These are phyloP conservation scores for Oryza nivara DNA, from an alignment of 176 grass and related monocot species.

Conservation along the genomic window DNA sequence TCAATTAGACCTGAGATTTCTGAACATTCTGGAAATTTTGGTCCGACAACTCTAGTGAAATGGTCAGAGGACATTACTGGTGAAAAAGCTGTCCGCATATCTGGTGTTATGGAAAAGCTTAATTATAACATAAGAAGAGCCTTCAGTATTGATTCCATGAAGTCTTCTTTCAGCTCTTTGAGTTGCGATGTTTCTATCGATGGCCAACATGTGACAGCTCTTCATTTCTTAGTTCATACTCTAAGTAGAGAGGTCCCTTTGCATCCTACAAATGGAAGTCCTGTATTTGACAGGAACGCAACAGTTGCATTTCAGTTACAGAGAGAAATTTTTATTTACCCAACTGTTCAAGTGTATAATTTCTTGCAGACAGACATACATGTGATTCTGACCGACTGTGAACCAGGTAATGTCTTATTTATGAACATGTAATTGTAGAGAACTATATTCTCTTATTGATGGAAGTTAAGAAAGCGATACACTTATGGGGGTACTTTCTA, in stretches of 20 bases:
- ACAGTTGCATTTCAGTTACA: slow-evolving; percentile 65
- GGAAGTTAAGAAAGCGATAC: slow-evolving; percentile 36
- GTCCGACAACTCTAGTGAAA: slow-evolving; percentile 42
- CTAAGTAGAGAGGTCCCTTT: slow-evolving; percentile 78
- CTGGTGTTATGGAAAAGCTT: slow-evolving; percentile 73
- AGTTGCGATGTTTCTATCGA: slow-evolving; percentile 64
- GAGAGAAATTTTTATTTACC: slow-evolving; percentile 84
- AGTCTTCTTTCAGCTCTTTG: slow-evolving; percentile 79
- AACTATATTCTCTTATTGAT: slow-evolving; percentile 31
- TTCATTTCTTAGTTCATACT: slow-evolving; percentile 82
- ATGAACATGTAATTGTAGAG: slow-evolving; percentile 28
- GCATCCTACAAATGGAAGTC: slow-evolving; percentile 51
- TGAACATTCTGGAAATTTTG: slow-evolving; percentile 44
- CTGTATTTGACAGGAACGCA: slow-evolving; percentile 49
- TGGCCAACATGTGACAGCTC: slow-evolving; percentile 53
- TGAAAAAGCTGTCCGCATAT: slow-evolving; percentile 59
- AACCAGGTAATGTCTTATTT: slow-evolving; percentile 54
- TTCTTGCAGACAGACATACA: slow-evolving; percentile 74
- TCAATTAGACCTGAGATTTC: slow-evolving; percentile 76
- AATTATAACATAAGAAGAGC: slow-evolving; percentile 80
- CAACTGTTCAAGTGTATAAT: slow-evolving; percentile 83
- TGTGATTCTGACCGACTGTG: slow-evolving; percentile 65
- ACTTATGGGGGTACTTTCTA: slow-evolving; percentile 30
- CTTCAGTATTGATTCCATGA: slow-evolving; percentile 65
- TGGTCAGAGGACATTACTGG: slow-evolving; percentile 83